These are phyloP conservation scores for Cudoniella acicularis DNA, from an alignment of 495 filamentous ascomycete species.

Conservation along the genomic window DNA sequence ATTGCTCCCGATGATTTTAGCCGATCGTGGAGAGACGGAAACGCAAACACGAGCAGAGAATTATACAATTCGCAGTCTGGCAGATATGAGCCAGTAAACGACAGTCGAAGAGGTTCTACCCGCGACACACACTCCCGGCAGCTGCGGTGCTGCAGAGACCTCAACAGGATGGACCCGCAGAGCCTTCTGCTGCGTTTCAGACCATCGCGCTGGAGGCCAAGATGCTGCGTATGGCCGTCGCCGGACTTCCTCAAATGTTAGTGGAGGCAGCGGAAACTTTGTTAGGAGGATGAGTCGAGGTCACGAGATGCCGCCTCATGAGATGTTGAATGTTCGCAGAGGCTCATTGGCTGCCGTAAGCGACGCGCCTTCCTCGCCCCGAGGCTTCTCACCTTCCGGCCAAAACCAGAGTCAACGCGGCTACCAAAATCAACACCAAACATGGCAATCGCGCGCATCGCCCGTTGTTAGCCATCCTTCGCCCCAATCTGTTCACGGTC, in stretches of 20 bases:
- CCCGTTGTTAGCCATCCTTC: slow-evolving; percentile 44
- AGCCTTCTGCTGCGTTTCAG: slow-evolving; percentile 90
- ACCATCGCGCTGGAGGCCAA: slow-evolving; percentile 66
- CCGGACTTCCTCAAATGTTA: slow-evolving; percentile 91
- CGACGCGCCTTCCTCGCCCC: slow-evolving; percentile 44
- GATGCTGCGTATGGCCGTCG: slow-evolving; percentile 73
- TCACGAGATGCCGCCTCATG: slow-evolving; percentile 43
- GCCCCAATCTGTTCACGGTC: slow-evolving; percentile 30
- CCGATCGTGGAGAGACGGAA: slow-evolving; percentile 73
- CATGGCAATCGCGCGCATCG: slow-evolving; percentile 49
- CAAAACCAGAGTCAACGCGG: slow-evolving; percentile 31
- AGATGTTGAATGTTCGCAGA: slow-evolving; percentile 39
- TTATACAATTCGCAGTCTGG: slow-evolving; percentile 94
- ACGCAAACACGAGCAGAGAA: slow-evolving; percentile 58
- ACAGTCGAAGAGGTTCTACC: slow-evolving; percentile 65
- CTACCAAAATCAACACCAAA: slow-evolving; percentile 28
- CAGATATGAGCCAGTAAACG: slow-evolving; percentile 84
- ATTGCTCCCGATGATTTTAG: slow-evolving; percentile 95
- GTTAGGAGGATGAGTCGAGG: slow-evolving; percentile 42
- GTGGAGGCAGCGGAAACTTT: slow-evolving; percentile 77
- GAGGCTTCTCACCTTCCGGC: slow-evolving; percentile 38
- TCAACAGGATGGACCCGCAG: slow-evolving; percentile 64
- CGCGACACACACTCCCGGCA: slow-evolving; percentile 66
- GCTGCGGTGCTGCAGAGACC: slow-evolving; percentile 73
- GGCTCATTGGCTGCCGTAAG: slow-evolving; percentile 41